Percentiles rank a stretch among this genome's conserved stretches.
Conservation (phyloP, 2,329 filamentous ascomycete species). For the Endoconidiophora laricicola region DNA sequence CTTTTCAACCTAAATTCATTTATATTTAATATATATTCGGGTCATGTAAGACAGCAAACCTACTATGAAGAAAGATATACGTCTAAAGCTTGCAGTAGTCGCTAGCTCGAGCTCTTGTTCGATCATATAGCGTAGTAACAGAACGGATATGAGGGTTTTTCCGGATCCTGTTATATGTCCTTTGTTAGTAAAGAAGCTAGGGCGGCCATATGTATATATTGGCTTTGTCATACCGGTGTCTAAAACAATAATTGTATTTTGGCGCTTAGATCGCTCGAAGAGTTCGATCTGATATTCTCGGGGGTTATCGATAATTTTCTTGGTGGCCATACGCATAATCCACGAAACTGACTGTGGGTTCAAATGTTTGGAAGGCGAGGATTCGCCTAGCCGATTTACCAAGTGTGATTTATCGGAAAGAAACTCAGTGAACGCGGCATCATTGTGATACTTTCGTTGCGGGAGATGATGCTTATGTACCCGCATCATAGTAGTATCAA, state of each 20-base stretch:
- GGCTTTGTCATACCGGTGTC: slow-evolving; percentile 49
- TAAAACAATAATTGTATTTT: slow-evolving; percentile 83
- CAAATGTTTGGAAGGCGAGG: not conserved
- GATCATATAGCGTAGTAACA: slow-evolving; percentile 62
- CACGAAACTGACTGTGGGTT: slow-evolving; percentile 6
- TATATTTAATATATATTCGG: not conserved
- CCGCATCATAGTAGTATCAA: too few species aligned
- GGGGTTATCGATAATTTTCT: slow-evolving; percentile 54
- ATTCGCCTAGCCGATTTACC: too few species aligned
- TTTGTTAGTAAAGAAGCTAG: too few species aligned
- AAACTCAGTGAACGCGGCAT: too few species aligned
- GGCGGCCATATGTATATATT: too few species aligned
- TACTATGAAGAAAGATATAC: slow-evolving; percentile 73
- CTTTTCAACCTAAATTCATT: slow-evolving; percentile 47
- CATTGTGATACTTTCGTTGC: too few species aligned
- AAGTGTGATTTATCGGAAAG: too few species aligned
- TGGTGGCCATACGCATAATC: slow-evolving; percentile 19
- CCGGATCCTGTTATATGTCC: slow-evolving; percentile 46
- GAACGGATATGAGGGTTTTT: slow-evolving; percentile 87
- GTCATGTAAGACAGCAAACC: slow-evolving; percentile 12
- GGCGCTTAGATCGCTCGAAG: slow-evolving; percentile 68
- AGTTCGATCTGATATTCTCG: slow-evolving; percentile 86
- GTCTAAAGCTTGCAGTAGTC: slow-evolving; percentile 37
- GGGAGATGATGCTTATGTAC: too few species aligned
- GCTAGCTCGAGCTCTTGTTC: slow-evolving; percentile 62